Evolutionary conservation across 2,329 filamentous ascomycete species (phyloP).

Genomic region (Cladophialophora bantiana): DNA sequence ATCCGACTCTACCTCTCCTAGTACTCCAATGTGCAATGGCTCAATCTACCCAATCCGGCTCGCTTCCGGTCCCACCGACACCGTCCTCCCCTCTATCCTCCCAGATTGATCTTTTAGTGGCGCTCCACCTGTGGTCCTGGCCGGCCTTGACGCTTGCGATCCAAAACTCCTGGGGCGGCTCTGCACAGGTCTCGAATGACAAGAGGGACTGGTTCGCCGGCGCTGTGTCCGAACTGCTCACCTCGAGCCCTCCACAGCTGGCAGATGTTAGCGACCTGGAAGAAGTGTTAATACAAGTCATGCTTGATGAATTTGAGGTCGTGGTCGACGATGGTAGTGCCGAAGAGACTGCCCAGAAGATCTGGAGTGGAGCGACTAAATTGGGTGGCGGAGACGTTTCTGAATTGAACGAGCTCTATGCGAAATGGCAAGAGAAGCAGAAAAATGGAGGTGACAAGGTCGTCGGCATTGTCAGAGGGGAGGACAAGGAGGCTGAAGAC

Average conservation of each 20-base stretch:
- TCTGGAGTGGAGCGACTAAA: conserved; percentile 72
- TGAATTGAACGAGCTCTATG: conserved; percentile 67
- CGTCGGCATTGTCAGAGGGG: conserved; percentile 29
- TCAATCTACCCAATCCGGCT: not conserved
- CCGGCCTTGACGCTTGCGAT: conserved; percentile 86
- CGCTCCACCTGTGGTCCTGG: conserved; percentile 86
- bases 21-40: conserved; percentile 22
- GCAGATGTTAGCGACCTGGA: conserved; percentile 83
- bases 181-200: conserved; percentile 69
- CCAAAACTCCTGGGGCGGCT: conserved; percentile 78
- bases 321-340: conserved; percentile 89
- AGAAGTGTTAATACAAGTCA: conserved; percentile 82
- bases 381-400: conserved; percentile 44
- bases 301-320: conserved; percentile 95
- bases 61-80: conserved; percentile 14
- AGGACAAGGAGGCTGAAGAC: conserved; percentile 61
- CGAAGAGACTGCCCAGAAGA: conserved; percentile 73
- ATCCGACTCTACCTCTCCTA: not conserved
- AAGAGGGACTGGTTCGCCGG: conserved; percentile 98
- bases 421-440: conserved; percentile 50
- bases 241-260: conserved; percentile 57
- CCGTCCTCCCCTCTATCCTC: conserved; percentile 59
- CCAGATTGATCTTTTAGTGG: conserved; percentile 85
- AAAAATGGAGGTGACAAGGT: conserved; percentile 48
- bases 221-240: conserved; percentile 80